A percentile compares a stretch with the other conserved stretches of the same genome.
phyloP scores from a whole-genome alignment of 2,329 filamentous ascomycete species.

The Colletotrichum tanaceti region DNA sequence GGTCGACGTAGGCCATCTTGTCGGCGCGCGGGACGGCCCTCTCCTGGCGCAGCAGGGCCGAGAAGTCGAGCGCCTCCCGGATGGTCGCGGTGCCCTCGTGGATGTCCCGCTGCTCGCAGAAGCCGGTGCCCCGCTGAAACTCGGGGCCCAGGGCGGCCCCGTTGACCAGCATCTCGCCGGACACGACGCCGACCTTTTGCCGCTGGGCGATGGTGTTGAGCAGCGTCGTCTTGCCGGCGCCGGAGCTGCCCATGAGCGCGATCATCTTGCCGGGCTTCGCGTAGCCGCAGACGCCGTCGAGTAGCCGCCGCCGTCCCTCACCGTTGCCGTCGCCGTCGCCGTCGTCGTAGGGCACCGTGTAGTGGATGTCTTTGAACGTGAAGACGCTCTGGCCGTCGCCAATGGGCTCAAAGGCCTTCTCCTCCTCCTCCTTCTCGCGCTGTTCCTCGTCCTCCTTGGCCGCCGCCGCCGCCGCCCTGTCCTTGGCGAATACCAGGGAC shows the following conservation, averaged over 20 bases:
- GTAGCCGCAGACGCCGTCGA: slow-evolving; percentile 71
- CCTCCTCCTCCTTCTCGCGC: slow-evolving; percentile 31
- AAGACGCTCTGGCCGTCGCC: slow-evolving; percentile 73
- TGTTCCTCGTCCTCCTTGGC: slow-evolving; percentile 42
- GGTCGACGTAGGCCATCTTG: slow-evolving; percentile 74
- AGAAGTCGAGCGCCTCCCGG: slow-evolving; percentile 75
- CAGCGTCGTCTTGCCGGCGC: slow-evolving; percentile 86
- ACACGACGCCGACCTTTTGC: slow-evolving; percentile 72
- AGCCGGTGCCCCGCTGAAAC: slow-evolving; percentile 76
- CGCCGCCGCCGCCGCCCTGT: too few species aligned
- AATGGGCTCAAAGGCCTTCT: slow-evolving; percentile 58
- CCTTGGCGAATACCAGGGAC: slow-evolving; percentile 37
- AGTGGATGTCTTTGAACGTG: slow-evolving; percentile 77
- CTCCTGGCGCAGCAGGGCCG: slow-evolving; percentile 72
- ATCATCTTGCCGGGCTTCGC: slow-evolving; percentile 84
- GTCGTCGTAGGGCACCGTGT: slow-evolving; percentile 68
- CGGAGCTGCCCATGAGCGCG: slow-evolving; percentile 83
- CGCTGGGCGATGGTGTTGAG: slow-evolving; percentile 81
- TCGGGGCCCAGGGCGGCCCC: slow-evolving; percentile 67
- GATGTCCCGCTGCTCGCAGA: slow-evolving; percentile 76
- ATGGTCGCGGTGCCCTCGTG: slow-evolving; percentile 75
- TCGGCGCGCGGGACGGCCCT: slow-evolving; percentile 64
- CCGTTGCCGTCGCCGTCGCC: too few species aligned
- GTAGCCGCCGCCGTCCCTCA: slow-evolving; percentile 27
- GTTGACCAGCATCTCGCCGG: slow-evolving; percentile 72